Percentiles rank a stretch among this genome's conserved stretches.
phyloP scores from a whole-genome alignment of 805 yeast genomes.

The Ogataea paraovalis region DNA sequence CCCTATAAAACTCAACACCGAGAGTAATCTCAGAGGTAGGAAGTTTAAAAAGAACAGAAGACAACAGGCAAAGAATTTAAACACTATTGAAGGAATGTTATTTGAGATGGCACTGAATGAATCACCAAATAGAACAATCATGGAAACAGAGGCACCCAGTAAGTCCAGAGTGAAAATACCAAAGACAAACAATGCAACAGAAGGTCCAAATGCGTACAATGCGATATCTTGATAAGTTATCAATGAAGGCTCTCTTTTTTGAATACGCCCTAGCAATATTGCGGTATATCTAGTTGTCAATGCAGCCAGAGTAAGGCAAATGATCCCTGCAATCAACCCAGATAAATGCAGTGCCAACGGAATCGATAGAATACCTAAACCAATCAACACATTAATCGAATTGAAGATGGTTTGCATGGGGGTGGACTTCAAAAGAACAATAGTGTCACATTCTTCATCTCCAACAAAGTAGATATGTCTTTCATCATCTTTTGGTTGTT shows the following conservation, averaged over 20 bases:
- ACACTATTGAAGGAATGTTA: slow-evolving; percentile 32
- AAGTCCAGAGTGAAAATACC: slow-evolving; percentile 52
- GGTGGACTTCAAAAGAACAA: slow-evolving; percentile 44
- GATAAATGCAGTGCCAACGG: slow-evolving; percentile 66
- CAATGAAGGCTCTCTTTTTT: slow-evolving; percentile 36
- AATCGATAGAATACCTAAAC: slow-evolving; percentile 69
- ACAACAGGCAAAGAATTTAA: slow-evolving; percentile 40
- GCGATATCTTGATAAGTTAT: slow-evolving; percentile 62
- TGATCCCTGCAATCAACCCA: slow-evolving; percentile 58
- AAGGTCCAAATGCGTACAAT: slow-evolving; percentile 42
- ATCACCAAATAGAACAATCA: slow-evolving; percentile 57
- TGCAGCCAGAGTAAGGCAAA: slow-evolving; percentile 42
- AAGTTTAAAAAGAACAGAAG: slow-evolving; percentile 48
- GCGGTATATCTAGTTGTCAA: slow-evolving; percentile 52
- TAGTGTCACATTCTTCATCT: slow-evolving; percentile 8
- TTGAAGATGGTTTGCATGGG: slow-evolving; percentile 75
- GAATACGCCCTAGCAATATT: slow-evolving; percentile 46
- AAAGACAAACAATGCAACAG: slow-evolving; percentile 41
- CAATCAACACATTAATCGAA: slow-evolving; percentile 71
- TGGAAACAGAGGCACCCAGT: slow-evolving; percentile 55
- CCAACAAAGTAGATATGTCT: slow-evolving; percentile 1
- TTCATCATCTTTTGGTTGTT: slow-evolving; percentile 5
- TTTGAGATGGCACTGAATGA: slow-evolving; percentile 51
- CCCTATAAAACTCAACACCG: slow-evolving; percentile 67
- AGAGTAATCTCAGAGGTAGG: slow-evolving; percentile 68